Evolutionary conservation across 768 basidiomycete species (phyloP).

Genomic region (Termitomyces sp.): DNA sequence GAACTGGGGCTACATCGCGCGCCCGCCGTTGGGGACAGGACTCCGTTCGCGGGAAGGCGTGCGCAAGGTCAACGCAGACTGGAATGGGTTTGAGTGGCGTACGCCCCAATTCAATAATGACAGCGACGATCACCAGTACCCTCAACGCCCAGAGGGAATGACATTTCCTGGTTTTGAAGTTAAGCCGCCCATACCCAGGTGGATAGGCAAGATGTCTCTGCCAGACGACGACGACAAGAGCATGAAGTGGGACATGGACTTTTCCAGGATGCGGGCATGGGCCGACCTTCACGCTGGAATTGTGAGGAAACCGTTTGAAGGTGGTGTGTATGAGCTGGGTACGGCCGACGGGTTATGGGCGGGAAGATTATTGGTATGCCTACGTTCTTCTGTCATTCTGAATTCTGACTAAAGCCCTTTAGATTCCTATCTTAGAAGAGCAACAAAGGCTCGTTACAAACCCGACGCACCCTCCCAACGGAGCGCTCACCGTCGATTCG

Average conservation of each 20-base stretch:
- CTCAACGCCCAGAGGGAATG: background rate
- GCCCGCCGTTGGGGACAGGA: constrained; percentile 16
- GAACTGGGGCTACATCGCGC: constrained; percentile 34
- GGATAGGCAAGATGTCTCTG: constrained; percentile 12
- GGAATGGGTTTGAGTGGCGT: background rate
- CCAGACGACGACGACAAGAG: constrained; percentile 20
- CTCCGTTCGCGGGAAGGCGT: background rate
- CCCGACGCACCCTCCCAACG: constrained; percentile 15
- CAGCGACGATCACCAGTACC: background rate
- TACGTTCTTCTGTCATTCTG: background rate
- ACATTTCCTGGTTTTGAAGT: background rate
- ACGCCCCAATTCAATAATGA: background rate
- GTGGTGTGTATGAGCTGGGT: constrained; percentile 37
- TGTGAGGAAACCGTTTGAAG: constrained; percentile 8
- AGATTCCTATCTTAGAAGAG: constrained; percentile 20
- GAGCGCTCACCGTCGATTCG: constrained; percentile 17
- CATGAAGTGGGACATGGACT: constrained; percentile 43
- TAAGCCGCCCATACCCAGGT: background rate
- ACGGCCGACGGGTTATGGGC: constrained; percentile 48
- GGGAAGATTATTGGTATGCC: constrained; percentile 49
- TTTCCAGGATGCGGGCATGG: constrained; percentile 41
- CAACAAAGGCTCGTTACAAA: constrained; percentile 9
- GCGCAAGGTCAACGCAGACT: background rate
- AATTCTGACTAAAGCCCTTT: background rate
- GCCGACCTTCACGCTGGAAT: constrained; percentile 15